Percentiles rank a stretch among this genome's conserved stretches.
These are phyloP conservation scores for Apiospora saccharicola DNA, from an alignment of 2,329 filamentous ascomycete genomes.

Conservation along the genomic window DNA sequence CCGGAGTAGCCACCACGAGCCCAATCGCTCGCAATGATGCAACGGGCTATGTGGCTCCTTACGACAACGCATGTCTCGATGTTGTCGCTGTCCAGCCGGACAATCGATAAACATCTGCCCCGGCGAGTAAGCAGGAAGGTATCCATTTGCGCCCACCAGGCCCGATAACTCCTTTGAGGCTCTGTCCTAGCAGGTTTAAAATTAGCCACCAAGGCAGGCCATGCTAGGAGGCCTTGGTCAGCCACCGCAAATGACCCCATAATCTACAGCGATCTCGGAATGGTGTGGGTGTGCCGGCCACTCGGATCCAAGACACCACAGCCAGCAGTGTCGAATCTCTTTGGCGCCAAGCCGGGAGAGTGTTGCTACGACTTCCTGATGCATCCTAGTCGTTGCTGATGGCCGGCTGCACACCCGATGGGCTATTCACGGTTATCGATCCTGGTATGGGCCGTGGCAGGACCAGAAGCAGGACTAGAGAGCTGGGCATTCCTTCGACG, in stretches of 20 bases:
- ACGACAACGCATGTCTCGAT: neutral
- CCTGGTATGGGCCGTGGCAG: neutral
- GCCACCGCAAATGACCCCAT: neutral
- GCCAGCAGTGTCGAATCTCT: neutral
- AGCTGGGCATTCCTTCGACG: neutral
- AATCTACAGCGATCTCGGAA: neutral
- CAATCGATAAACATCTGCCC: neutral
- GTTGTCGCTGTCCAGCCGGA: neutral
- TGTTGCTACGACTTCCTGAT: neutral
- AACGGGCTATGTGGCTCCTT: neutral
- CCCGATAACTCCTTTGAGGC: neutral
- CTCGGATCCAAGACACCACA: neutral
- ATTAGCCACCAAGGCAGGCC: neutral
- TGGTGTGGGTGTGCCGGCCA: no score
- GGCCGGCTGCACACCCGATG: neutral
- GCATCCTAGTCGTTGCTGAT: neutral
- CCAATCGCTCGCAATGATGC: neutral
- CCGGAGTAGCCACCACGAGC: neutral
- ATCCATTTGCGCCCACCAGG: no score
- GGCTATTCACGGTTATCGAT: constrained; percentile 9
- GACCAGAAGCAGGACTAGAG: neutral
- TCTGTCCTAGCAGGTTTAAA: neutral
- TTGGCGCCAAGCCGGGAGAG: neutral
- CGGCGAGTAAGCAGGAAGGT: neutral
- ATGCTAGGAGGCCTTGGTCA: neutral